Conservation (phyloP, 2,329 filamentous ascomycete species). For the Triangularia setosa region DNA sequence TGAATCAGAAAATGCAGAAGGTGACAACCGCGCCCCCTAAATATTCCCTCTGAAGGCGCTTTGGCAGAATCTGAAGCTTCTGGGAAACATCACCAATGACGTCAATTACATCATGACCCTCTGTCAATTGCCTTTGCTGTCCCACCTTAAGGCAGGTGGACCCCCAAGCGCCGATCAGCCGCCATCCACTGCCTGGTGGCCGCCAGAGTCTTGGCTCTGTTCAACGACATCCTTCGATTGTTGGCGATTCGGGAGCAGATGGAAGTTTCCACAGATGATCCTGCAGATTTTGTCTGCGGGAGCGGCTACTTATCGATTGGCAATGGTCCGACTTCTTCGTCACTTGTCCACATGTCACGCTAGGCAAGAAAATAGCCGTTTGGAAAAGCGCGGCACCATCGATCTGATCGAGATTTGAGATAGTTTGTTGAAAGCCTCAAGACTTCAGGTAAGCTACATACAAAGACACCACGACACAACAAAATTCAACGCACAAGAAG, state of each 20-base stretch:
- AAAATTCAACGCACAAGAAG: background rate
- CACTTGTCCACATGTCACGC: background rate
- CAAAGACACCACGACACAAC: background rate
- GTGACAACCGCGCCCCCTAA: background rate
- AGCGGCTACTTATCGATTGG: background rate
- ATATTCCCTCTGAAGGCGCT: background rate
- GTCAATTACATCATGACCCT: background rate
- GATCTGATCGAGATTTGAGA: background rate
- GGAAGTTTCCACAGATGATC: background rate
- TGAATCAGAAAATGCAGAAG: background rate
- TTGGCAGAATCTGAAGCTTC: background rate
- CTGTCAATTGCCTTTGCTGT: background rate
- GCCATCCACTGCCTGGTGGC: background rate
- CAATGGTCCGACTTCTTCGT: background rate
- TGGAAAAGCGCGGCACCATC: background rate
- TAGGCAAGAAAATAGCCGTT: background rate
- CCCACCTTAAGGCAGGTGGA: background rate
- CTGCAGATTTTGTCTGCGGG: background rate
- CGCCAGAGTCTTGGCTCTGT: background rate
- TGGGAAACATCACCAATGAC: background rate
- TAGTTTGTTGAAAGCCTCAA: background rate
- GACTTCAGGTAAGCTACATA: background rate
- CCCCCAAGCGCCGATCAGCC: background rate
- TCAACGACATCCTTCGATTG: background rate
- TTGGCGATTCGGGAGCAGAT: background rate